These are phyloP conservation scores for Syzygium aromaticum DNA, from an alignment of 345 rosid genomes.

Conservation along the genomic window DNA sequence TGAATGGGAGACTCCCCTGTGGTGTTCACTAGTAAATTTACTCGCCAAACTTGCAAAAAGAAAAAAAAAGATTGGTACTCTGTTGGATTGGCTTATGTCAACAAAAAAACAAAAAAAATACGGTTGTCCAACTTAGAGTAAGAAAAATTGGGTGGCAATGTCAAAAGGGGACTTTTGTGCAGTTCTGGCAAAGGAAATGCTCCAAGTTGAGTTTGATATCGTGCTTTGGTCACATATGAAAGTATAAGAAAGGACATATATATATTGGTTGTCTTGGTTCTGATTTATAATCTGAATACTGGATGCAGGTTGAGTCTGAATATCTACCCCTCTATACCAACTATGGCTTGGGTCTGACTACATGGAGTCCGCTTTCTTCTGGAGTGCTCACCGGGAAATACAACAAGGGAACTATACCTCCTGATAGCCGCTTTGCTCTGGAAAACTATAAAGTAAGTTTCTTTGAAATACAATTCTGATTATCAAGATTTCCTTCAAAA, in stretches of 20 bases:
- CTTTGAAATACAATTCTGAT: not conserved
- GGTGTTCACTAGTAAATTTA: not conserved
- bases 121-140: not conserved
- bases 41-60: not conserved
- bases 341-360: slow-evolving; percentile 89
- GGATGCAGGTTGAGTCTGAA: slow-evolving; percentile 80
- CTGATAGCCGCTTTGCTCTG: slow-evolving; percentile 90
- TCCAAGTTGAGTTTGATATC: not conserved
- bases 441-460: slow-evolving; percentile 78
- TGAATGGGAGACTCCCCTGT: not conserved
- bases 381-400: slow-evolving; percentile 98
- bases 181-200: not conserved
- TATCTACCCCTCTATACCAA: slow-evolving; percentile 74
- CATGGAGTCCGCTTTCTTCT: slow-evolving; percentile 98
- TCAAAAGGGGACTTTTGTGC: not conserved
- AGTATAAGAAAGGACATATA: not conserved
- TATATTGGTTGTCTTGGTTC: not conserved
- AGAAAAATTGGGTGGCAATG: not conserved
- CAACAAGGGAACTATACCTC: slow-evolving; percentile 74
- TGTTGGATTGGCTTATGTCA: not conserved
- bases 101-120: not conserved
- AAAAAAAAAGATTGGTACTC: not conserved
- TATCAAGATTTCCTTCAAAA: not conserved
- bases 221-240: not conserved
- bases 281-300: not conserved